Conservation (phyloP, 495 filamentous ascomycete genomes). For the Daldinia bambusicola region DNA sequence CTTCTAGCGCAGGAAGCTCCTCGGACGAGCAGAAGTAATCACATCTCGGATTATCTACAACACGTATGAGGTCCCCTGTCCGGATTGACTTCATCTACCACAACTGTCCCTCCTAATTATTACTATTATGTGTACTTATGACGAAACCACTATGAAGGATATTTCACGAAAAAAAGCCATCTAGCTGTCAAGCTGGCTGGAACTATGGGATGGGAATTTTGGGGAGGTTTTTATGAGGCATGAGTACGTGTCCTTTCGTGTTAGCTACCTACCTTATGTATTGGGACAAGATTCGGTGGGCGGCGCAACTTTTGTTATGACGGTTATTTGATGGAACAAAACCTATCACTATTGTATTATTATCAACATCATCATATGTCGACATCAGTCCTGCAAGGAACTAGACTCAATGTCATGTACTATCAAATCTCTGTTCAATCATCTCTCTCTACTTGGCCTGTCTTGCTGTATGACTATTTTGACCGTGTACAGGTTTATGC, state of each 20-base stretch:
- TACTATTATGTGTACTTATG: conserved; percentile 39
- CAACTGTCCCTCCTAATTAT: conserved; percentile 35
- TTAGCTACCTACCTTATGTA: conserved; percentile 26
- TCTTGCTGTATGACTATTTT: not conserved
- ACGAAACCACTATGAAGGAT: conserved; percentile 18
- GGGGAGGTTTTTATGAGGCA: conserved; percentile 10
- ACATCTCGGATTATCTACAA: conserved; percentile 18
- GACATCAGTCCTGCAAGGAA: conserved; percentile 25
- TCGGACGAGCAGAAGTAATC: conserved; percentile 46
- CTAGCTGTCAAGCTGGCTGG: conserved; percentile 17
- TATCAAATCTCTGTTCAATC: conserved; percentile 7
- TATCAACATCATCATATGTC: conserved; percentile 6
- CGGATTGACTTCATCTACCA: not conserved
- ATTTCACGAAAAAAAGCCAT: conserved; percentile 2
- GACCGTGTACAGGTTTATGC: not conserved
- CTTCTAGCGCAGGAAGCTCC: conserved; percentile 55
- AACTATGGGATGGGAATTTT: conserved; percentile 22
- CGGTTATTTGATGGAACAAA: conserved; percentile 13
- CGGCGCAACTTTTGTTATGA: conserved; percentile 18
- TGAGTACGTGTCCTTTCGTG: conserved; percentile 35
- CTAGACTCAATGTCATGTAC: conserved; percentile 36
- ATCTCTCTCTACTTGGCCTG: conserved; percentile 11
- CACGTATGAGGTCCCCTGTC: not conserved
- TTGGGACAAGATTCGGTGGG: conserved; percentile 16
- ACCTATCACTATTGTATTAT: conserved; percentile 36